These are phyloP conservation scores for Bryoglossum gracile DNA, from an alignment of 495 filamentous ascomycete genomes.

Conservation along the genomic window DNA sequence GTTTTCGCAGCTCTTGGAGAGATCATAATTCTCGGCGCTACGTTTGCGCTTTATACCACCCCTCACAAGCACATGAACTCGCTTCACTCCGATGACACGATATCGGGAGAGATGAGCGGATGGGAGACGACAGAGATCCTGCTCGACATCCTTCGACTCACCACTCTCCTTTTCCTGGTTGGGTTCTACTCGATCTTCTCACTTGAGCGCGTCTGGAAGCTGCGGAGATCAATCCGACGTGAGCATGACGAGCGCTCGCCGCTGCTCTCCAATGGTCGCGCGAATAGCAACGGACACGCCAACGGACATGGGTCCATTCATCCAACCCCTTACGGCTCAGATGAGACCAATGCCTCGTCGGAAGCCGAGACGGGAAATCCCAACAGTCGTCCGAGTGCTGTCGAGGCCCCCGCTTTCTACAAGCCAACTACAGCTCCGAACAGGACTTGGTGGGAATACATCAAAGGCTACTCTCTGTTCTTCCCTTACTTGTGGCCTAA, in stretches of 20 bases:
- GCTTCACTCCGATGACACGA: slow-evolving; percentile 31
- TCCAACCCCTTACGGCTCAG: background rate
- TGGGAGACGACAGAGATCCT: slow-evolving; percentile 62
- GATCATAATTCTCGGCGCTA: slow-evolving; percentile 56
- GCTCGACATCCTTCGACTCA: slow-evolving; percentile 50
- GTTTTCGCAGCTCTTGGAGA: slow-evolving; percentile 59
- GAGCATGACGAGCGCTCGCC: slow-evolving; percentile 16
- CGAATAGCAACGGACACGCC: slow-evolving; percentile 27
- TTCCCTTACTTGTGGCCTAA: slow-evolving; percentile 93
- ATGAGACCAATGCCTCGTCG: background rate
- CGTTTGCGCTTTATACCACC: slow-evolving; percentile 52
- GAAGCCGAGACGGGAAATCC: slow-evolving; percentile 17
- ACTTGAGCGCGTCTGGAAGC: slow-evolving; percentile 27
- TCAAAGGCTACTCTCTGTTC: slow-evolving; percentile 79
- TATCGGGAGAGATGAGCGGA: slow-evolving; percentile 32
- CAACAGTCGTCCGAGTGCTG: slow-evolving; percentile 21
- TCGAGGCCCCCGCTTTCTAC: slow-evolving; percentile 41
- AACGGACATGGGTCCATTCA: slow-evolving; percentile 15
- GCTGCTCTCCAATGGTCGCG: slow-evolving; percentile 19
- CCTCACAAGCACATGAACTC: slow-evolving; percentile 48
- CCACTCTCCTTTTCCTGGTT: slow-evolving; percentile 51
- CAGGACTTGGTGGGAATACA: slow-evolving; percentile 74
- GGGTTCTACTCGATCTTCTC: slow-evolving; percentile 51
- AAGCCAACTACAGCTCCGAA: slow-evolving; percentile 38
- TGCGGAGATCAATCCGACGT: slow-evolving; percentile 6